A percentile compares a stretch with the other conserved stretches of the same genome.
phyloP scores from a whole-genome alignment of 371 early-diverging fungal species.

The Apophysomyces variabilis region DNA sequence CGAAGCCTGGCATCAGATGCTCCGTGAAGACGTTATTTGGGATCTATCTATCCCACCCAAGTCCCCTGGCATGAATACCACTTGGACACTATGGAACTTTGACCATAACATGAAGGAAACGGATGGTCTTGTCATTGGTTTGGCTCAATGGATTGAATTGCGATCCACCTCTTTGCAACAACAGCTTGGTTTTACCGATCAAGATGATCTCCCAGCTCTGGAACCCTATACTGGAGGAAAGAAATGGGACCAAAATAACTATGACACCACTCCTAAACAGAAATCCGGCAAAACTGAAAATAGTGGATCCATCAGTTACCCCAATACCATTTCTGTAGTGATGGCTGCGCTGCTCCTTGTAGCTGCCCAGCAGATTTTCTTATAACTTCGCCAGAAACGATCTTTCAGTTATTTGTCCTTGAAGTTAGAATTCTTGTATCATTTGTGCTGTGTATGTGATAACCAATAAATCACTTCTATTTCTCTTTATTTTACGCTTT shows the following conservation, averaged over 20 bases:
- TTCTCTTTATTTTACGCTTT: too few species aligned
- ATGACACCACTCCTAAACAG: neutral
- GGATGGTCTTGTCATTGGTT: conserved; percentile 32
- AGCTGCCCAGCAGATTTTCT: neutral
- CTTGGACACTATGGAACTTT: conserved; percentile 53
- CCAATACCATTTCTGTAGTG: neutral
- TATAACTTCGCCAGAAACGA: neutral
- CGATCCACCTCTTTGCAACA: conserved; percentile 31
- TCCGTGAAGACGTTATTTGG: conserved; percentile 53
- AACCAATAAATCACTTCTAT: too few species aligned
- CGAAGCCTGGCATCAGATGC: conserved; percentile 49
- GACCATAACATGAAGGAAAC: conserved; percentile 40
- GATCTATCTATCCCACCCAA: conserved; percentile 33
- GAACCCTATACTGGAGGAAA: conserved; percentile 26
- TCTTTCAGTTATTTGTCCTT: too few species aligned
- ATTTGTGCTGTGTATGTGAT: too few species aligned
- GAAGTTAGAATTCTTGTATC: too few species aligned
- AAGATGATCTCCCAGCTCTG: conserved; percentile 36
- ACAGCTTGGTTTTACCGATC: conserved; percentile 37
- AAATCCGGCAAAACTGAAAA: neutral
- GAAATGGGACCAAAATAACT: conserved; percentile 4
- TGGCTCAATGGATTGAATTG: conserved; percentile 36
- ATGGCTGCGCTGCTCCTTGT: neutral
- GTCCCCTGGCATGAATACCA: conserved; percentile 40
- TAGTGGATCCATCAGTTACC: neutral